These are phyloP conservation scores for Pichia sp. DNA, from an alignment of 1,139 yeast genomes.

Conservation along the genomic window DNA sequence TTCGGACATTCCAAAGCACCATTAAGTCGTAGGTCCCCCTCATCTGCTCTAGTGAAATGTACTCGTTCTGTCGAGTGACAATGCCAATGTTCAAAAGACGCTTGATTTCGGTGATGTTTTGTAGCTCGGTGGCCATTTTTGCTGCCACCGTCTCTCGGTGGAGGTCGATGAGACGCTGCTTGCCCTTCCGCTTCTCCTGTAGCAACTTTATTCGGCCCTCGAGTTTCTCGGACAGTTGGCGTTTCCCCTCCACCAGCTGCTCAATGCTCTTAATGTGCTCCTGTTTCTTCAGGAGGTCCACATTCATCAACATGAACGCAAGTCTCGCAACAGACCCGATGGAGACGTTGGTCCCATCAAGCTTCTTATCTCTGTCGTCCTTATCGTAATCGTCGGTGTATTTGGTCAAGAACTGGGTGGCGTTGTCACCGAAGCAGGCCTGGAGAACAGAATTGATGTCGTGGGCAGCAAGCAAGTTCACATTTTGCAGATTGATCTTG, in stretches of 20 bases:
- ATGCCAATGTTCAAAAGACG: background rate
- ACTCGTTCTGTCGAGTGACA: background rate
- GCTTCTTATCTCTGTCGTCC: background rate
- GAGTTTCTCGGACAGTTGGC: slow-evolving; percentile 9
- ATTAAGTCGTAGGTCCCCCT: slow-evolving; percentile 7
- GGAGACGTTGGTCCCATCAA: slow-evolving; percentile 15
- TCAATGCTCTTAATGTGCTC: slow-evolving; percentile 31
- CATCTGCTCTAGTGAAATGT: background rate
- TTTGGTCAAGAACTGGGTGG: slow-evolving; percentile 16
- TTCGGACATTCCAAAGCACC: slow-evolving; percentile 15
- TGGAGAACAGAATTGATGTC: slow-evolving; percentile 24
- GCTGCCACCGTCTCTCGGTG: background rate
- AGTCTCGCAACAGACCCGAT: slow-evolving; percentile 38
- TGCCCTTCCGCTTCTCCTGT: background rate
- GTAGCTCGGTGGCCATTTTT: background rate
- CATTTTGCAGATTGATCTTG: slow-evolving; percentile 19
- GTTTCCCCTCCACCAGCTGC: slow-evolving; percentile 16
- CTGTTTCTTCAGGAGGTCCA: slow-evolving; percentile 35
- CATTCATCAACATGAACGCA: slow-evolving; percentile 42
- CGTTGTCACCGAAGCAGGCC: slow-evolving; percentile 24
- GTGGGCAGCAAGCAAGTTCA: slow-evolving; percentile 14
- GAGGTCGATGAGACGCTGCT: background rate
- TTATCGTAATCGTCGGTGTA: slow-evolving; percentile 11
- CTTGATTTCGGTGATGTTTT: background rate
- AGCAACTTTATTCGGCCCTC: slow-evolving; percentile 7